Percentiles rank a stretch among this genome's conserved stretches.
These are phyloP conservation scores for Hydrangea macrophylla DNA, from an alignment of 148 eudicot species.

Conservation along the genomic window DNA sequence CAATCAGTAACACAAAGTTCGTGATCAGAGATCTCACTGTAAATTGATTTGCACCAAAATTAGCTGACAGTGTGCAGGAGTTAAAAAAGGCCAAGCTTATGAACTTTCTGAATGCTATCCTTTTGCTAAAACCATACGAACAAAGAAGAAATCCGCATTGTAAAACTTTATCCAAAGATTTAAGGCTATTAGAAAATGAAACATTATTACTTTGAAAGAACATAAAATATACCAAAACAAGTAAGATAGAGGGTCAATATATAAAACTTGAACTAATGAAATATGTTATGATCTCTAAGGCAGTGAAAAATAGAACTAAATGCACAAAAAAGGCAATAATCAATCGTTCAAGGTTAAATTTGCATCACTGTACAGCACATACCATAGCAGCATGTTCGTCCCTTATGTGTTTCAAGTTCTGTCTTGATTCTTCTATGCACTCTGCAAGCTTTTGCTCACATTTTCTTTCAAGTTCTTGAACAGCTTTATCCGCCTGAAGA, in stretches of 20 bases:
- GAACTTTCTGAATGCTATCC: neutral
- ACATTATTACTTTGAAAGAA: neutral
- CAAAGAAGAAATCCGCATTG: neutral
- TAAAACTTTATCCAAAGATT: neutral
- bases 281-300: no score
- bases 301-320: neutral
- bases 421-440: slow-evolving; percentile 63
- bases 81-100: neutral
- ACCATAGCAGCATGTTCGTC: slow-evolving; percentile 81
- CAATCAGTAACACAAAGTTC: neutral
- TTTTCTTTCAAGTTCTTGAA: slow-evolving; percentile 61
- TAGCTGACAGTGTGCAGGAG: neutral
- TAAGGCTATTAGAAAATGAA: neutral
- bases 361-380: slow-evolving; percentile 24
- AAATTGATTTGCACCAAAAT: neutral
- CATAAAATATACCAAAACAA: slow-evolving; percentile 4
- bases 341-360: neutral
- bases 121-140: neutral
- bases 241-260: neutral
- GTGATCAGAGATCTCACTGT: neutral
- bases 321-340: neutral
- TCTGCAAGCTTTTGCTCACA: slow-evolving; percentile 62
- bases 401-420: slow-evolving; percentile 46
- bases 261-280: no score
- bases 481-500: slow-evolving; percentile 65